Percentiles rank a stretch among this genome's conserved stretches.
phyloP scores from a whole-genome alignment of 176 grass and related monocot species.

The Rhynchospora pubera region DNA sequence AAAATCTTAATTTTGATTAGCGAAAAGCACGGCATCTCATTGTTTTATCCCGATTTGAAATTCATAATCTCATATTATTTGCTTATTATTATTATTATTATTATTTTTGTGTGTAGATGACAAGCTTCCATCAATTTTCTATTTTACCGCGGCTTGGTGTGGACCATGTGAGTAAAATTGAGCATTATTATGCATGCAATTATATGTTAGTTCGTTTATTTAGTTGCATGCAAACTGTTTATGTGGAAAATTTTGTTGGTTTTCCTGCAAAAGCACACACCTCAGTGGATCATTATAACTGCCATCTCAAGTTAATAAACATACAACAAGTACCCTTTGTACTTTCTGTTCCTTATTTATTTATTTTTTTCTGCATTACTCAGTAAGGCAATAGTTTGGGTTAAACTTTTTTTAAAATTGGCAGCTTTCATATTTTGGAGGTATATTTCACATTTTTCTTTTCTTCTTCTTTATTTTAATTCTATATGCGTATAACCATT shows the following conservation, averaged over 20 bases:
- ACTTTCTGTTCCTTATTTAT: background rate
- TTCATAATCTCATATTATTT: background rate
- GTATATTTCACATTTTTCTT: background rate
- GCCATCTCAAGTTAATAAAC: background rate
- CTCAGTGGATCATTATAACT: background rate
- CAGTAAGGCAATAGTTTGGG: background rate
- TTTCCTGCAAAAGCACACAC: background rate
- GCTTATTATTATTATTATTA: background rate
- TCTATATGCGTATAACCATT: background rate
- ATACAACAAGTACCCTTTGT: background rate
- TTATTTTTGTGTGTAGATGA: constrained; percentile 35
- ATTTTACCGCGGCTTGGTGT: constrained; percentile 40
- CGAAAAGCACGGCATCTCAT: background rate
- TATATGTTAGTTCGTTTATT: background rate
- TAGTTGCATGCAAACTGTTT: background rate
- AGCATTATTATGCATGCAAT: background rate
- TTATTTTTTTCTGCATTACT: background rate
- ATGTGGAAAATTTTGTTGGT: background rate
- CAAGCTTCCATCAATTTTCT: constrained; percentile 36
- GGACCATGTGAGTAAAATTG: constrained; percentile 34
- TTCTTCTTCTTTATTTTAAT: background rate
- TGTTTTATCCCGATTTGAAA: background rate
- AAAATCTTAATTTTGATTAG: background rate
- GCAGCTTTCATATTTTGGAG: background rate
- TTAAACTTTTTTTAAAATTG: background rate